A percentile compares a stretch with the other conserved stretches of the same genome.
These are phyloP conservation scores for Omphalea diandra DNA, from an alignment of 441 rosid genomes.

Conservation along the genomic window DNA sequence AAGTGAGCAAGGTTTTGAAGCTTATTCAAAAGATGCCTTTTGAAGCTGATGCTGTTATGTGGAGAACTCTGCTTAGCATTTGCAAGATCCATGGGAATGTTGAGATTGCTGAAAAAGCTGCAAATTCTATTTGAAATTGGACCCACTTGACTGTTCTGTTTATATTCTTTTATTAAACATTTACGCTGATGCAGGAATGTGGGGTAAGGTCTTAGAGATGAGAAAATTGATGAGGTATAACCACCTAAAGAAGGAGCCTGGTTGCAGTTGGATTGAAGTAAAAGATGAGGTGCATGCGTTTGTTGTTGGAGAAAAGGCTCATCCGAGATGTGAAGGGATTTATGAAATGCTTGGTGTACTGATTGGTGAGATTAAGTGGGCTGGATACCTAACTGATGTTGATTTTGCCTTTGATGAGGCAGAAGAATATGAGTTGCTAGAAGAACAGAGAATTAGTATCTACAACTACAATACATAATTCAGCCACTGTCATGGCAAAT, in stretches of 20 bases:
- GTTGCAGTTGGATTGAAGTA: constrained; percentile 91
- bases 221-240: constrained; percentile 62
- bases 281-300: constrained; percentile 74
- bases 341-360: constrained; percentile 49
- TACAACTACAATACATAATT: neutral
- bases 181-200: constrained; percentile 78
- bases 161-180: constrained; percentile 75
- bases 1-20: constrained; percentile 49
- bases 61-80: constrained; percentile 79
- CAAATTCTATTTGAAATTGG: constrained; percentile 52
- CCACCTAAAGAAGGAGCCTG: constrained; percentile 81
- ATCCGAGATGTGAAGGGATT: constrained; percentile 59
- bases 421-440: constrained; percentile 21
- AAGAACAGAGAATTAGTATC: neutral
- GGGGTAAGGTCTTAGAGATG: constrained; percentile 61
- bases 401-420: constrained; percentile 27
- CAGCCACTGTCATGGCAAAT: neutral
- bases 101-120: constrained; percentile 73
- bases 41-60: constrained; percentile 72
- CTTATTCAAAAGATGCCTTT: constrained; percentile 68
- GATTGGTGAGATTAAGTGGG: constrained; percentile 50
- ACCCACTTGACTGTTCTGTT: constrained; percentile 74
- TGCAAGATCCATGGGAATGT: constrained; percentile 74
- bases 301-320: constrained; percentile 64
- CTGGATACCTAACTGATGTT: constrained; percentile 26